phyloP scores from a whole-genome alignment of 108 stramenopile genomes.

The Discostella pseudostelligera region DNA sequence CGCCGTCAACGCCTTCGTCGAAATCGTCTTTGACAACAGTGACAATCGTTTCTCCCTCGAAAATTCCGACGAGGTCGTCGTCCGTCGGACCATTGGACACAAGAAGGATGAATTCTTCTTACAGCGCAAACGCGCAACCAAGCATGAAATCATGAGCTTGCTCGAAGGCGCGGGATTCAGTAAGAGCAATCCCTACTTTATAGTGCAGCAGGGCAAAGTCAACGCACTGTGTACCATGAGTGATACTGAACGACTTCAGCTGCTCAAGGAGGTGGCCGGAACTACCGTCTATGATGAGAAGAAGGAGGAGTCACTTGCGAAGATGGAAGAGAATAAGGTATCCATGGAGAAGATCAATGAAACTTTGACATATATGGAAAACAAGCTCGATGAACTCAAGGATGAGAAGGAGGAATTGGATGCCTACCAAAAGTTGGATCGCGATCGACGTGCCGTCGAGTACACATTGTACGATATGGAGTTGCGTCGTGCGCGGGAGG shows the following conservation, averaged over 20 bases:
- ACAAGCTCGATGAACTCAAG: slow-evolving; percentile 89
- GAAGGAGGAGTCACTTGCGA: slow-evolving; percentile 85
- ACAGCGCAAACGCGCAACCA: slow-evolving; percentile 90
- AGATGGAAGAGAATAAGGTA: slow-evolving; percentile 91
- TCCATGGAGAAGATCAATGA: slow-evolving; percentile 90
- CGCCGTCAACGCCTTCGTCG: slow-evolving; percentile 94
- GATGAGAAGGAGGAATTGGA: slow-evolving; percentile 95
- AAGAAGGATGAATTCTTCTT: slow-evolving; percentile 99
- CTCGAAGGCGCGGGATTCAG: slow-evolving; percentile 98
- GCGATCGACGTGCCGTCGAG: slow-evolving; percentile 90
- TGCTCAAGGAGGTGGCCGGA: slow-evolving; percentile 96
- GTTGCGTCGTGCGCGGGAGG: slow-evolving; percentile 68
- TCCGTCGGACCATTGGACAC: slow-evolving; percentile 95
- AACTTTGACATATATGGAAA: slow-evolving; percentile 85
- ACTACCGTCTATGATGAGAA: slow-evolving; percentile 98
- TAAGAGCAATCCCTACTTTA: slow-evolving; percentile 98
- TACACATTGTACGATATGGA: slow-evolving; percentile 98
- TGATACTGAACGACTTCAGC: slow-evolving; percentile 87
- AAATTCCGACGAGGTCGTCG: slow-evolving; percentile 92
- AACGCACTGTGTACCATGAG: slow-evolving; percentile 94
- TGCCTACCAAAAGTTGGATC: slow-evolving; percentile 90
- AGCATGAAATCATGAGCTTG: slow-evolving; percentile 89
- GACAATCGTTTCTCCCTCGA: slow-evolving; percentile 91
- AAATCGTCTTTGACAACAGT: slow-evolving; percentile 98
- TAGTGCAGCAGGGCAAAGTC: slow-evolving; percentile 99